Percentiles rank a stretch among this genome's conserved stretches.
phyloP scores from a whole-genome alignment of 192 early-diverging fungal genomes.

The Coemansia sp. region DNA sequence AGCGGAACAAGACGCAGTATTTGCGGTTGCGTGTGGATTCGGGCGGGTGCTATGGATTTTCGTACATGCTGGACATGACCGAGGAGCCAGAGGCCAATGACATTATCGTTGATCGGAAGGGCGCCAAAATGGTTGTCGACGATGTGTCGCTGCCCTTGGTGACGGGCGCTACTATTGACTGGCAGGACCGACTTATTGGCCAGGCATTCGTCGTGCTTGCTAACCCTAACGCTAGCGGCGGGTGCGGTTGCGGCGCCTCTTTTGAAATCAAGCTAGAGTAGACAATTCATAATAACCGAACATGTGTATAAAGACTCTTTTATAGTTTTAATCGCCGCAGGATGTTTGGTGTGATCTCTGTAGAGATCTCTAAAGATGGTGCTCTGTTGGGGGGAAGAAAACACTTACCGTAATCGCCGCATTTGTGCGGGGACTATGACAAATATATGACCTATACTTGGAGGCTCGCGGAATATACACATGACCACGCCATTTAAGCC shows the following conservation, averaged over 20 bases:
- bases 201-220: slow-evolving; percentile 72
- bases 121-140: slow-evolving; percentile 73
- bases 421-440: neutral
- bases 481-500: slow-evolving; percentile 4
- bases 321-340: neutral
- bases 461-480: neutral
- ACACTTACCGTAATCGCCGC: slow-evolving; percentile 3
- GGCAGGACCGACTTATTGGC: slow-evolving; percentile 77
- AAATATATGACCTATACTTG: neutral
- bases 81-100: slow-evolving; percentile 67
- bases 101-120: slow-evolving; percentile 68
- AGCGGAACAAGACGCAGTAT: slow-evolving; percentile 50
- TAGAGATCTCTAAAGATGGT: neutral
- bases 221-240: slow-evolving; percentile 71
- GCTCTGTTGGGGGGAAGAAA: neutral
- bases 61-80: slow-evolving; percentile 77
- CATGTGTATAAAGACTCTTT: neutral
- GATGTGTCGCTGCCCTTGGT: slow-evolving; percentile 70
- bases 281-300: neutral
- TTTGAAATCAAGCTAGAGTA: slow-evolving; percentile 66
- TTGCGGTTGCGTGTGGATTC: slow-evolving; percentile 78
- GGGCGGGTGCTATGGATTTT: slow-evolving; percentile 86
- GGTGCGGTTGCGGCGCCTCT: slow-evolving; percentile 70
- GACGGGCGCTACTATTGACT: slow-evolving; percentile 74
- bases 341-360: neutral